phyloP scores from a whole-genome alignment of 2,329 filamentous ascomycete species.

The Apiospora sp. region DNA sequence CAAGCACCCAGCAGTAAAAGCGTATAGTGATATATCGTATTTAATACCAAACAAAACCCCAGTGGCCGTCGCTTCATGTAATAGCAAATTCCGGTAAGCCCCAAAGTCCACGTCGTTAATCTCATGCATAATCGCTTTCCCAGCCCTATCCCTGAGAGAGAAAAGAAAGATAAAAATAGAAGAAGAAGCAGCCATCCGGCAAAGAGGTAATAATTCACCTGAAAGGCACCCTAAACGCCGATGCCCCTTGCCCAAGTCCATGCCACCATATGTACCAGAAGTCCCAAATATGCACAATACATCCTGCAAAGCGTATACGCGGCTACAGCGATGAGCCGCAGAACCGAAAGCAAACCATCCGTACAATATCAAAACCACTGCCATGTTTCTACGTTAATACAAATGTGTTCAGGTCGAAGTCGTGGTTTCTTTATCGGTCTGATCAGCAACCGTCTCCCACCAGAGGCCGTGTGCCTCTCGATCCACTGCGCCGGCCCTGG shows the following conservation, averaged over 20 bases:
- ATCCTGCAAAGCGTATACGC: slow-evolving; percentile 13
- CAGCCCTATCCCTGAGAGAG: slow-evolving; percentile 2
- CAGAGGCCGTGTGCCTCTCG: slow-evolving; percentile 71
- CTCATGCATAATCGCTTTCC: slow-evolving; percentile 6
- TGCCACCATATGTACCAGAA: slow-evolving; percentile 18
- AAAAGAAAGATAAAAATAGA: background rate
- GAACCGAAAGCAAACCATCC: background rate
- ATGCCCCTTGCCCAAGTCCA: slow-evolving; percentile 14
- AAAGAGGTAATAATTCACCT: background rate
- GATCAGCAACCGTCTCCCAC: slow-evolving; percentile 73
- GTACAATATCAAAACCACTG: background rate
- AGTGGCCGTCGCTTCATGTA: slow-evolving; percentile 9
- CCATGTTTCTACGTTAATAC: slow-evolving; percentile 10
- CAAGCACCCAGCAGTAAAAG: background rate
- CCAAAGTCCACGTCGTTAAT: slow-evolving; percentile 10
- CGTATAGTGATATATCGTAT: background rate
- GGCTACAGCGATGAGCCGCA: background rate
- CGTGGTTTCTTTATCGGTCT: slow-evolving; percentile 54
- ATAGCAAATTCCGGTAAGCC: background rate
- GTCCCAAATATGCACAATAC: slow-evolving; percentile 21
- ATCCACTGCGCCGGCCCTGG: slow-evolving; percentile 71
- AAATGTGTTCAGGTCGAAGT: background rate
- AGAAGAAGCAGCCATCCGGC: background rate
- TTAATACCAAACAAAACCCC: background rate
- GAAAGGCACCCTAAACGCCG: slow-evolving; percentile 7